phyloP scores from a whole-genome alignment of 805 yeast genomes.

The Cyberlindnera nakhonratchasimensis region DNA sequence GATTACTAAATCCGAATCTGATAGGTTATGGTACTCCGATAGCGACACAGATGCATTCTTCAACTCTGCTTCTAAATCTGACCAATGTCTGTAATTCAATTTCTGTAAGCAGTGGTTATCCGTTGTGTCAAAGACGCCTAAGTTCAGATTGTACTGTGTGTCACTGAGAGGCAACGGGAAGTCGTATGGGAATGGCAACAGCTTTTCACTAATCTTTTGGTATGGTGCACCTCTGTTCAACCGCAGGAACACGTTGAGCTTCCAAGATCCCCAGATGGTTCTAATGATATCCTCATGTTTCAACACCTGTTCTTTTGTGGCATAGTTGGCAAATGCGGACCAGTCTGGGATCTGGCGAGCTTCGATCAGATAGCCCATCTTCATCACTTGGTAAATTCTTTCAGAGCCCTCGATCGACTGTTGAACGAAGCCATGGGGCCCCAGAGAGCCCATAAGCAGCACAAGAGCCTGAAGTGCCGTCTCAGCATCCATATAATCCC shows the following conservation, averaged over 20 bases:
- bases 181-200: constrained; percentile 30
- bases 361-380: constrained; percentile 15
- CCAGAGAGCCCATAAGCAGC: constrained; percentile 29
- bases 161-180: constrained; percentile 35
- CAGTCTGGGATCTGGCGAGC: constrained; percentile 25
- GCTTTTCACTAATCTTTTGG: constrained; percentile 13
- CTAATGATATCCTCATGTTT: constrained; percentile 34
- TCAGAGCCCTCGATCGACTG: constrained; percentile 30
- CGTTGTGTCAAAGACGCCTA: constrained; percentile 19
- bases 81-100: constrained; percentile 19
- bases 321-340: constrained; percentile 23
- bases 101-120: constrained; percentile 14
- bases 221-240: constrained; percentile 37
- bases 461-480: constrained; percentile 30
- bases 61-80: constrained; percentile 18
- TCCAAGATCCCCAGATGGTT: constrained; percentile 39
- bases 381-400: constrained; percentile 21
- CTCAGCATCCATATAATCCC: constrained; percentile 30
- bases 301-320: constrained; percentile 33
- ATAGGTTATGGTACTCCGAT: constrained; percentile 9
- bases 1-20: constrained; percentile 31
- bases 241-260: constrained; percentile 33
- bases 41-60: constrained; percentile 9
- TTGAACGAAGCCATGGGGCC: constrained; percentile 29
- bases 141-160: constrained; percentile 19